Conservation (phyloP, 2,329 filamentous ascomycete genomes). For the Blastomyces gilchristii region DNA sequence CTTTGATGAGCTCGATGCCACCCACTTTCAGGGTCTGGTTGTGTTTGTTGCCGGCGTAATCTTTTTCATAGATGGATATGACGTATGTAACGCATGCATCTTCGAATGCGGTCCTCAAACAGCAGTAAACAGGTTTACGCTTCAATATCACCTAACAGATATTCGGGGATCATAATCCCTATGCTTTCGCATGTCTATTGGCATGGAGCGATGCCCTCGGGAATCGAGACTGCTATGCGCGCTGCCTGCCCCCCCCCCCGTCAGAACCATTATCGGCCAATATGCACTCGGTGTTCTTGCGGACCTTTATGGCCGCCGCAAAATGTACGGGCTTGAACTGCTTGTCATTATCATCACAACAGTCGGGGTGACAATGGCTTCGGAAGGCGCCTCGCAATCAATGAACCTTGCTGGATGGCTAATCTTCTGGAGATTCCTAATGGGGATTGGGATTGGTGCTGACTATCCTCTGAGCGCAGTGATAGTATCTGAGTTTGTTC, state of each 20-base stretch:
- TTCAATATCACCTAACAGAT: conserved; percentile 33
- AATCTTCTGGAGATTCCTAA: conserved; percentile 72
- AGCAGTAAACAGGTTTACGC: neutral
- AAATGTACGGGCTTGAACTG: conserved; percentile 74
- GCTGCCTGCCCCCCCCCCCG: conserved; percentile 68
- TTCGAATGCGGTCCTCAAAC: neutral
- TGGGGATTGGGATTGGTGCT: conserved; percentile 70
- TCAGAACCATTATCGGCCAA: conserved; percentile 74
- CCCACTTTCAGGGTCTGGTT: conserved; percentile 13
- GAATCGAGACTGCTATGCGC: conserved; percentile 72
- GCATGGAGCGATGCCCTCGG: conserved; percentile 52
- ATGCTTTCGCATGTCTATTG: conserved; percentile 76
- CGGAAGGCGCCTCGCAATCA: conserved; percentile 44
- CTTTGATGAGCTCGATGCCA: conserved; percentile 16
- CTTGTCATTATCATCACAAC: conserved; percentile 73
- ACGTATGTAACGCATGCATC: conserved; percentile 24
- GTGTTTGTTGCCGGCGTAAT: conserved; percentile 9
- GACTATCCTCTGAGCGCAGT: conserved; percentile 76
- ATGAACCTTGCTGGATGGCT: conserved; percentile 47
- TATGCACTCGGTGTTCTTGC: conserved; percentile 68
- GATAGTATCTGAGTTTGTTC: conserved; percentile 80
- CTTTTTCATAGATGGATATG: conserved; percentile 40
- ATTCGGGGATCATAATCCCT: conserved; percentile 60
- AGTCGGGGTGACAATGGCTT: conserved; percentile 58
- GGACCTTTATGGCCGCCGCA: conserved; percentile 67